Base-by-base conservation (phyloP, 2,329 filamentous ascomycete genomes). In the Rhynchosporium graminicola region DNA sequence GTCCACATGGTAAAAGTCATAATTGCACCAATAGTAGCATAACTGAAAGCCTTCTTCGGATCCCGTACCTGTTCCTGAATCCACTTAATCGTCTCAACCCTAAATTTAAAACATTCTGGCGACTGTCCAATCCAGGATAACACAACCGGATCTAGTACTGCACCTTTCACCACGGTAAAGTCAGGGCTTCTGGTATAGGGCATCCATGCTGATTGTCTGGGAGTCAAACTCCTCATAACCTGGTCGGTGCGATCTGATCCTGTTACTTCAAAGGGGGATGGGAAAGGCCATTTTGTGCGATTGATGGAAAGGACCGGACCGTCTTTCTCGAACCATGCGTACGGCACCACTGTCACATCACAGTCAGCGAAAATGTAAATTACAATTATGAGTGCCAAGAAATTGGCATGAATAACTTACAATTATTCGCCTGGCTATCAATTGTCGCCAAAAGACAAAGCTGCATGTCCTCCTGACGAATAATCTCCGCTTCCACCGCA, bases 1-100 rank as follows among this genome's bases (percentile, higher is more conserved):
- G 63, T 64, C 64, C 64, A 66, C 64, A 65, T 64, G 15, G 60
- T 61, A 55, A 66, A 64, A 33, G 64, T 66, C 61, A 66, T 66
- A 47, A 66, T 63, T 9, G 63, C 62, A 13, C 60, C 64, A 43
- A 66, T 57, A 3, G 64, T 66, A 7, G 58, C 59, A 57, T 66
- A 60, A 28, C 51, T 60, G 5, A 54, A 33, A 3, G 47, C 62
- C 10, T 45, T 62, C 29, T 46, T 54, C 15, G 59, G 28, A 55
- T 66, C 63, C 28, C 47, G 42, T 29, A 66, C 13, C 15, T 47
- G 57, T 15, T 59, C 36, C 45, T 63, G 60, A 20, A 66, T 66
- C 64, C 64, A 66, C 33, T 61, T 60, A 9, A 66, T 63, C 26
- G 62, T 65, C 12, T 66, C 62, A 3, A 66, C 48, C 12, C 64